A percentile compares a stretch with the other conserved stretches of the same genome.
These are phyloP conservation scores for Vararia minispora DNA, from an alignment of 768 basidiomycete genomes.

Conservation along the genomic window DNA sequence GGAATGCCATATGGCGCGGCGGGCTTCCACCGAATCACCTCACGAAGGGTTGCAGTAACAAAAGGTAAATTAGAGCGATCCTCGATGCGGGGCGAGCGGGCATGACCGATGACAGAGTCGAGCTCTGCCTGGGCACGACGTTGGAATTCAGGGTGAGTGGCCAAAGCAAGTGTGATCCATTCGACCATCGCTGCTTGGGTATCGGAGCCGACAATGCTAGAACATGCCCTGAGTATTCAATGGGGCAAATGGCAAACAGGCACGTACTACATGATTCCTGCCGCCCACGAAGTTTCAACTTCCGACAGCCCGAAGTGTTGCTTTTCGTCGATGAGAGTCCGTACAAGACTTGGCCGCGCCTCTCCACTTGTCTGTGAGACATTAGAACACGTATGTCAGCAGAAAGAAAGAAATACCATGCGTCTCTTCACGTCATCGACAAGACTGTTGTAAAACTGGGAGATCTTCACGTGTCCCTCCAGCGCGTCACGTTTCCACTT, in stretches of 20 bases:
- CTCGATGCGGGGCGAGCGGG: neutral
- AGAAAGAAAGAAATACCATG: neutral
- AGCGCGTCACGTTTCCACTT: constrained; percentile 7
- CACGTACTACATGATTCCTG: constrained; percentile 6
- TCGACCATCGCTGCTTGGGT: neutral
- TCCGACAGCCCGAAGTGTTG: neutral
- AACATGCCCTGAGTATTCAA: too few relatives aligned
- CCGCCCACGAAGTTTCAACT: constrained; percentile 4
- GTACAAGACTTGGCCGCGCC: constrained; percentile 1
- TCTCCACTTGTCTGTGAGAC: constrained; percentile 1
- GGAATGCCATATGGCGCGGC: neutral
- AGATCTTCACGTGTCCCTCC: neutral
- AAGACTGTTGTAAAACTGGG: constrained; percentile 1
- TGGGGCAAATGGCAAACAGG: too few relatives aligned
- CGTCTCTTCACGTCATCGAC: neutral
- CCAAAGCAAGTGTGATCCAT: constrained; percentile 3
- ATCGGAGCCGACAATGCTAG: neutral
- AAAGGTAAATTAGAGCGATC: constrained; percentile 1
- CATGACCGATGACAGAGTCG: neutral
- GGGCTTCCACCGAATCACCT: neutral
- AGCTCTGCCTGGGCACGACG: constrained; percentile 3
- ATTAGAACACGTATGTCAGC: too few relatives aligned
- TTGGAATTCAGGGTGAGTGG: constrained; percentile 4
- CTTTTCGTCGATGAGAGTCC: neutral
- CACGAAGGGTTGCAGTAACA: too few relatives aligned